phyloP scores from a whole-genome alignment of 495 filamentous ascomycete genomes.

The Trichoderma erinaceum region DNA sequence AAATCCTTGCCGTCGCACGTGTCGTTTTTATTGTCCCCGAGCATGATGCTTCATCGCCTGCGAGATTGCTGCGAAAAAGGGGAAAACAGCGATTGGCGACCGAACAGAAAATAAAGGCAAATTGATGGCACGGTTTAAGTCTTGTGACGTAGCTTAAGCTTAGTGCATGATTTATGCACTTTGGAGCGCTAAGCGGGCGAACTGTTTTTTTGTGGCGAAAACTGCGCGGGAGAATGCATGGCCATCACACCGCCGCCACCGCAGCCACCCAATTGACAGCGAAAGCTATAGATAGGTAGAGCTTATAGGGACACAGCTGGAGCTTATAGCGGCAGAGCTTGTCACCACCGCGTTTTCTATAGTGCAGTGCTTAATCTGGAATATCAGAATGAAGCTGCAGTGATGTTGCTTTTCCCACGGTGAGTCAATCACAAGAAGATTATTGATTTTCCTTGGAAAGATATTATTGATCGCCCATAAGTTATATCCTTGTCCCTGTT shows the following conservation, averaged over 20 bases:
- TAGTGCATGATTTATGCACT: slow-evolving; percentile 1
- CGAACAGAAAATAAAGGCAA: not conserved
- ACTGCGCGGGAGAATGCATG: not conserved
- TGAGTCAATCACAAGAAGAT: too few relatives aligned
- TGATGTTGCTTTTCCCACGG: too few relatives aligned
- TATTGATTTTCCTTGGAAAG: too few relatives aligned
- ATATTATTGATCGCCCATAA: too few relatives aligned
- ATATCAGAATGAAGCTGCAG: too few relatives aligned
- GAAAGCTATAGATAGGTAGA: too few relatives aligned
- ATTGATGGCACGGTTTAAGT: not conserved
- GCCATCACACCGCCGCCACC: too few relatives aligned
- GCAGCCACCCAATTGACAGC: too few relatives aligned
- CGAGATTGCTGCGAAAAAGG: not conserved
- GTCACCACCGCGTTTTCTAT: too few relatives aligned
- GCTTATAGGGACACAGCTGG: too few relatives aligned
- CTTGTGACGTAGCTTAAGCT: not conserved
- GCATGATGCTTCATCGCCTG: slow-evolving; percentile 10
- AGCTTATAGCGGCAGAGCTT: too few relatives aligned
- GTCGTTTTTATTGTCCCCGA: slow-evolving; percentile 2
- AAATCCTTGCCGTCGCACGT: not conserved
- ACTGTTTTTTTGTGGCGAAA: not conserved
- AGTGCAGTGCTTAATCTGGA: too few relatives aligned
- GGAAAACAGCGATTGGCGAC: not conserved
- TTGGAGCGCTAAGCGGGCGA: not conserved
- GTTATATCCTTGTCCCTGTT: not conserved